A percentile compares a stretch with the other conserved stretches of the same genome.
Conservation (phyloP, 192 early-diverging fungal species). For the Paraglomus occultum region DNA sequence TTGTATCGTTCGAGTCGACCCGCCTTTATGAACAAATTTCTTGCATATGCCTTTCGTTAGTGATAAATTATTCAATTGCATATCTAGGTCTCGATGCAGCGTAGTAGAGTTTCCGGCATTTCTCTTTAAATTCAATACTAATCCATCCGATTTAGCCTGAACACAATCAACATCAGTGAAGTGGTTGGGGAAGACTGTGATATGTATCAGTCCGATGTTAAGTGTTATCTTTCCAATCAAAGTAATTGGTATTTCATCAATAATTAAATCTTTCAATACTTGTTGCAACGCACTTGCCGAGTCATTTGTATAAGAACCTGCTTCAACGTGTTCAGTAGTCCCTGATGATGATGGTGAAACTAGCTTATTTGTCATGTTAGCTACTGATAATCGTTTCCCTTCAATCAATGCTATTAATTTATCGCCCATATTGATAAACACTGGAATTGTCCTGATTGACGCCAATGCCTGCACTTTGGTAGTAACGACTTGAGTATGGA, state of each 20-base stretch:
- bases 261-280: slow-evolving; percentile 7
- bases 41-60: slow-evolving; percentile 37
- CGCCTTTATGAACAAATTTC: slow-evolving; percentile 24
- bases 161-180: slow-evolving; percentile 48
- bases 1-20: slow-evolving; percentile 6
- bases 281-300: no score
- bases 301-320: no score
- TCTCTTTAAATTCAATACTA: slow-evolving; percentile 23
- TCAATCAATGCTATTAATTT: slow-evolving; percentile 50
- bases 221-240: slow-evolving; percentile 32
- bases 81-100: slow-evolving; percentile 29
- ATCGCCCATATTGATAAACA: slow-evolving; percentile 48
- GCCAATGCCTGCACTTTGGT: slow-evolving; percentile 30
- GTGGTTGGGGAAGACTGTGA: slow-evolving; percentile 46
- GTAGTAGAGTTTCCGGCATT: neutral
- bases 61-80: slow-evolving; percentile 32
- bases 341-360: no score
- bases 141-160: slow-evolving; percentile 29
- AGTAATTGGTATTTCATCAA: slow-evolving; percentile 23
- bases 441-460: slow-evolving; percentile 54
- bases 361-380: neutral
- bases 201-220: slow-evolving; percentile 21
- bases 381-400: slow-evolving; percentile 43
- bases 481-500: slow-evolving; percentile 33
- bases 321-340: no score